phyloP scores from a whole-genome alignment of 768 basidiomycete genomes.

The Daedaleopsis nitida region DNA sequence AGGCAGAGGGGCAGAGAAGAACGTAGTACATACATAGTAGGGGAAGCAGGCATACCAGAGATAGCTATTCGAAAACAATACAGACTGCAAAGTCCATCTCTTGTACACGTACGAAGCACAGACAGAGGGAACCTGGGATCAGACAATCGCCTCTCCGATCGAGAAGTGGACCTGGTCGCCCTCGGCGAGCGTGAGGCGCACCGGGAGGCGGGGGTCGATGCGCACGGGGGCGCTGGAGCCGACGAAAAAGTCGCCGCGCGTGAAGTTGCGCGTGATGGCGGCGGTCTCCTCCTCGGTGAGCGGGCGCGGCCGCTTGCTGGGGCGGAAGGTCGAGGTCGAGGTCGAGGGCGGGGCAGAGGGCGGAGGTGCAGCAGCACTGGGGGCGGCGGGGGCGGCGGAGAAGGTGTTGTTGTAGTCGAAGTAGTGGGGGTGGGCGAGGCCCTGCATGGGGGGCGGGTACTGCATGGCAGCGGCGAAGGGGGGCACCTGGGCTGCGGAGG shows the following conservation, averaged over 20 bases:
- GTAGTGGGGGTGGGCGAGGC: slow-evolving; percentile 60
- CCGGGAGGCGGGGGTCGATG: slow-evolving; percentile 80
- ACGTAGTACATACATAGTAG: slow-evolving; percentile 16
- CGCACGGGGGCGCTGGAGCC: slow-evolving; percentile 80
- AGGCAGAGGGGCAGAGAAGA: background rate
- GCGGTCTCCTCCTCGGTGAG: slow-evolving; percentile 84
- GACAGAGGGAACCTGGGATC: slow-evolving; percentile 10
- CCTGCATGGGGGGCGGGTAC: slow-evolving; percentile 40
- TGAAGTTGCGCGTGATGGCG: slow-evolving; percentile 81
- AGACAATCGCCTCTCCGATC: slow-evolving; percentile 52
- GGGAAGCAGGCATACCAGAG: slow-evolving; percentile 11
- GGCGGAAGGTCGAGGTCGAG: slow-evolving; percentile 78
- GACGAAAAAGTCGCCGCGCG: slow-evolving; percentile 80
- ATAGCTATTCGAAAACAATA: slow-evolving; percentile 18
- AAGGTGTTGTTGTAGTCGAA: slow-evolving; percentile 67
- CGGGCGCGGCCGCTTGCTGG: slow-evolving; percentile 74
- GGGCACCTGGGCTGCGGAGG: slow-evolving; percentile 36
- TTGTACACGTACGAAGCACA: slow-evolving; percentile 1
- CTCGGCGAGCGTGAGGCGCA: slow-evolving; percentile 77
- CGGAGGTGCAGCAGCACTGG: slow-evolving; percentile 42
- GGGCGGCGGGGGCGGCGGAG: slow-evolving; percentile 38
- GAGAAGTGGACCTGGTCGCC: slow-evolving; percentile 79
- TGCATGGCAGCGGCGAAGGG: slow-evolving; percentile 41
- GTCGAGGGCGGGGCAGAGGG: slow-evolving; percentile 41
- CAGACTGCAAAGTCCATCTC: slow-evolving; percentile 16